These are phyloP conservation scores for Quercus parvula DNA, from an alignment of 306 rosid species.

Conservation along the genomic window DNA sequence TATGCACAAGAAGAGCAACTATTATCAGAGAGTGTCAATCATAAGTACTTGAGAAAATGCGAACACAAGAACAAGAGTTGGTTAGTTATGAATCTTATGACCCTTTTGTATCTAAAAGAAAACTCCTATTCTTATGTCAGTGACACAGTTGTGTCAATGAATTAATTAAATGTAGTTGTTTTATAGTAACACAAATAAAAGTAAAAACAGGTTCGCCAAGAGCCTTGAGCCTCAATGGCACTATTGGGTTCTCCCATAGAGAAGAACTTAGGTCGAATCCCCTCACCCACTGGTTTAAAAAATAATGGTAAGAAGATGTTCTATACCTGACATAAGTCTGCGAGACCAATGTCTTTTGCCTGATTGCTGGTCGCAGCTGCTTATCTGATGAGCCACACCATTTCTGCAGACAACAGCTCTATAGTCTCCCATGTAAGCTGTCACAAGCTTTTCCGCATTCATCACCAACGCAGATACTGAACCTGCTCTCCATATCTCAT, in stretches of 20 bases:
- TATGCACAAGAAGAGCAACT: conserved; percentile 1
- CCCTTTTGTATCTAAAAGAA: not conserved
- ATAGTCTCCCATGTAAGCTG: conserved; percentile 68
- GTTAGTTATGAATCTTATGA: not conserved
- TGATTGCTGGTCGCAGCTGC: conserved; percentile 24
- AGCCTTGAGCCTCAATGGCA: too few relatives aligned
- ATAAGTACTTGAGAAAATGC: not conserved
- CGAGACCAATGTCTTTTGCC: conserved; percentile 50
- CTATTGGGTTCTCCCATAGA: too few relatives aligned
- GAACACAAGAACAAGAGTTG: not conserved
- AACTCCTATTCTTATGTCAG: not conserved
- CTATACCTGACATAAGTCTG: conserved; percentile 50
- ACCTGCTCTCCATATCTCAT: conserved; percentile 34
- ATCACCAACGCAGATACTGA: conserved; percentile 66
- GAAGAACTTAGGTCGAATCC: too few relatives aligned
- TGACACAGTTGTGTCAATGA: not conserved
- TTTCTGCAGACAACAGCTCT: conserved; percentile 73
- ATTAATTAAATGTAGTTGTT: not conserved
- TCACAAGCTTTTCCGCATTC: conserved; percentile 67
- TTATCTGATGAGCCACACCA: conserved; percentile 59
- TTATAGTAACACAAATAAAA: not conserved
- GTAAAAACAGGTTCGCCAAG: not conserved
- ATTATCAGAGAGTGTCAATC: conserved; percentile 10
- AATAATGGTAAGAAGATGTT: not conserved
- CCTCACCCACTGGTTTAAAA: too few relatives aligned